Conservation (phyloP, 2,329 filamentous ascomycete species). For the Torrubiellomyces zombiae region DNA sequence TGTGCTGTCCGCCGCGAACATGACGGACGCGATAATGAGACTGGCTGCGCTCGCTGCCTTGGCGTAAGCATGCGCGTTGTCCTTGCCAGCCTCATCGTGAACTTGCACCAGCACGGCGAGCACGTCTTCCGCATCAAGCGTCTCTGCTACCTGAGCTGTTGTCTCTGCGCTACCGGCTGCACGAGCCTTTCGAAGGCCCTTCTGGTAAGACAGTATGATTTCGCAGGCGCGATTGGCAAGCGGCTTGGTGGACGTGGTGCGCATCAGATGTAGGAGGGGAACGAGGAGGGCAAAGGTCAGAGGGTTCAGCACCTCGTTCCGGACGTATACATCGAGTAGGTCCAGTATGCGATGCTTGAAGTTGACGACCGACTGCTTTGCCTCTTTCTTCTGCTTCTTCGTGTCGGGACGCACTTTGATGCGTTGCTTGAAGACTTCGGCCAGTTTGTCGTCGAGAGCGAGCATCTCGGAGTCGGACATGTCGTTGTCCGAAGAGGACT, state of each 20-base stretch:
- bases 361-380: conserved; percentile 75
- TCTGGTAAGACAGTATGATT: conserved; percentile 58
- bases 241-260: conserved; percentile 60
- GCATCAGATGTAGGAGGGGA: conserved; percentile 60
- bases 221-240: conserved; percentile 56
- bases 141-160: too few species aligned
- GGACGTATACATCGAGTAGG: conserved; percentile 69
- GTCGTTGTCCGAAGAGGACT: conserved; percentile 50
- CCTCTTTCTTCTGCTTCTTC: conserved; percentile 74
- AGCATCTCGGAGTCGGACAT: conserved; percentile 98
- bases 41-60: conserved; percentile 60
- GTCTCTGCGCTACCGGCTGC: conserved; percentile 13
- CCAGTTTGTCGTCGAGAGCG: conserved; percentile 65
- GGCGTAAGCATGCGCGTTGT: conserved; percentile 52
- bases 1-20: conserved; percentile 37
- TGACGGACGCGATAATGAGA: conserved; percentile 45
- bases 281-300: conserved; percentile 54
- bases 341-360: conserved; percentile 93
- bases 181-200: conserved; percentile 42
- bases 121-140: conserved; percentile 24
- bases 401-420: conserved; percentile 45
- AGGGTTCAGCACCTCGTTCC: conserved; percentile 53
- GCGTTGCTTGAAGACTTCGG: conserved; percentile 69
- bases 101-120: conserved; percentile 46
- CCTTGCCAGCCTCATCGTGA: conserved; percentile 49